phyloP scores from a whole-genome alignment of 139 green algal genomes.

The Pleodorina starrii region DNA sequence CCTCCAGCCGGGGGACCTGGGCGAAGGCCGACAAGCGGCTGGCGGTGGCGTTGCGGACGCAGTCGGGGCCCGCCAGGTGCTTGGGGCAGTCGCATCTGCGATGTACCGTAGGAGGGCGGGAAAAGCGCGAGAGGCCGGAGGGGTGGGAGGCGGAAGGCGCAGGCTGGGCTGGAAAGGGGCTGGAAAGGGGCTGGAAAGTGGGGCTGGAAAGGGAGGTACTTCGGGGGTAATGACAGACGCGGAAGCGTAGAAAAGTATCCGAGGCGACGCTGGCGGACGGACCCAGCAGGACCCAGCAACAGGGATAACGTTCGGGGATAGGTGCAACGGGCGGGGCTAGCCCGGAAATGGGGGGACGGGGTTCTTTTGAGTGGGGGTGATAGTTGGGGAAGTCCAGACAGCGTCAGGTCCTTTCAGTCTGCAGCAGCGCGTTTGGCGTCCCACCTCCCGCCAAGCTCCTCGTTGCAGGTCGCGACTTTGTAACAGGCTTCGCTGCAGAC shows the following conservation, averaged over 20 bases:
- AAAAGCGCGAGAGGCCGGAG: too few species aligned
- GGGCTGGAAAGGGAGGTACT: too few species aligned
- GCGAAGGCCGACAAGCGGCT: not conserved
- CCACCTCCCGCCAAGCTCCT: constrained; percentile 28
- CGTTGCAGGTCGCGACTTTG: constrained; percentile 15
- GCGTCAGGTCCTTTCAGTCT: not conserved
- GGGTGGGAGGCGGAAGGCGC: too few species aligned
- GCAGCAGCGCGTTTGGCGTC: not conserved
- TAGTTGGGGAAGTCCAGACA: too few species aligned
- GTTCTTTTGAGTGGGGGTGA: not conserved
- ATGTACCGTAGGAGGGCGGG: not conserved
- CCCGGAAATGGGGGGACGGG: not conserved
- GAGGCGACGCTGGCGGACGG: too few species aligned
- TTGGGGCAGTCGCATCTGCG: constrained; percentile 40
- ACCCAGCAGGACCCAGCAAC: too few species aligned
- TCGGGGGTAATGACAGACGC: too few species aligned
- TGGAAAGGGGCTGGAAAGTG: too few species aligned
- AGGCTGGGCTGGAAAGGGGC: too few species aligned
- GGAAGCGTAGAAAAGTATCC: too few species aligned
- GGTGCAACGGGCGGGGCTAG: not conserved
- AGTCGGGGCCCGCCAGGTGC: not conserved
- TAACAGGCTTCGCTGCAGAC: constrained; percentile 23
- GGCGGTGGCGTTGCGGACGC: not conserved
- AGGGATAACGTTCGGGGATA: not conserved
- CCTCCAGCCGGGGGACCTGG: not conserved